Evolutionary conservation across 345 rosid species (phyloP).

Genomic region (Acer campestre): DNA sequence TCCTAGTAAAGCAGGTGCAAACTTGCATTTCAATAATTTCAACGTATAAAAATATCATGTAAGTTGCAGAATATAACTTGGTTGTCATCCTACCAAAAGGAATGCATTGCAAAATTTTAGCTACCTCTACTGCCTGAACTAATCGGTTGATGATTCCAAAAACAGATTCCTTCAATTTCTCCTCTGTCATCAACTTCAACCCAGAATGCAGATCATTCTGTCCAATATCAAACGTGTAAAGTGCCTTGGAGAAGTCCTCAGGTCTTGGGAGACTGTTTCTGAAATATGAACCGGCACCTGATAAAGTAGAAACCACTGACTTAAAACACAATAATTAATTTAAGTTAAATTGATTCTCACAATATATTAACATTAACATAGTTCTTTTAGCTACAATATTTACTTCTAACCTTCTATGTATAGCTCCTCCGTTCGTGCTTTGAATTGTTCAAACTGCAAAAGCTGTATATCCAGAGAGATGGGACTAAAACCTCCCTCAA

Average conservation of each 20-base stretch:
- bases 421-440: slow-evolving; percentile 24
- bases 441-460: slow-evolving; percentile 36
- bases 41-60: background rate
- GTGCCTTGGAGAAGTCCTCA: slow-evolving; percentile 28
- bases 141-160: slow-evolving; percentile 26
- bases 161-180: slow-evolving; percentile 20
- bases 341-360: background rate
- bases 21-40: background rate
- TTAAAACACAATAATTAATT: background rate
- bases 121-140: slow-evolving; percentile 18
- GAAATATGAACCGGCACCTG: slow-evolving; percentile 12
- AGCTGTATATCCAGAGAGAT: slow-evolving; percentile 43
- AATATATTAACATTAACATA: background rate
- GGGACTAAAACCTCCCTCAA: slow-evolving; percentile 44
- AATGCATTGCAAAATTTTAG: background rate
- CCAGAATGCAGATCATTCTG: slow-evolving; percentile 39
- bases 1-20: background rate
- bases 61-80: background rate
- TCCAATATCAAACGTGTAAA: slow-evolving; percentile 45
- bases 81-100: background rate
- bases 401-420: slow-evolving; percentile 26
- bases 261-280: slow-evolving; percentile 22
- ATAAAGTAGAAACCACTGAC: slow-evolving; percentile 7
- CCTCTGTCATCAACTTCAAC: slow-evolving; percentile 27
- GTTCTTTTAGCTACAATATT: background rate